Percentiles rank a stretch among this genome's conserved stretches.
Conservation (phyloP, 129 eudicot genomes). For the Chrysanthemum makinoi region DNA sequence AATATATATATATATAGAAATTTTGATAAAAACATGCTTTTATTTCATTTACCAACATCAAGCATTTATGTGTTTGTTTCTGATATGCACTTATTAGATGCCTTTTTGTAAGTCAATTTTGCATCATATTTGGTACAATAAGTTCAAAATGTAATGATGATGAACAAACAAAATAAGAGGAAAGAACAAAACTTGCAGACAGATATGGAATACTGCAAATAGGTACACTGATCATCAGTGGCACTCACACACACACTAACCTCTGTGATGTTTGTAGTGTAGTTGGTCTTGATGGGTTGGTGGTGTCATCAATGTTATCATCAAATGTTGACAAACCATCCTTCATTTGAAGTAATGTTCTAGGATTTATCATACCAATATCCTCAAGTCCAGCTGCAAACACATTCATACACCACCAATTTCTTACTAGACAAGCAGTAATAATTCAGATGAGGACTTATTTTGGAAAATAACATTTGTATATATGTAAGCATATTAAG, state of each 20-base stretch:
- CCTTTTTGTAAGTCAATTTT: conserved; percentile 30
- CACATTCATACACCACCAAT: conserved; percentile 25
- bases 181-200: conserved; percentile 32
- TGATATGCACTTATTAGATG: conserved; percentile 38
- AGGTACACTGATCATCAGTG: conserved; percentile 23
- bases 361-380: conserved; percentile 37
- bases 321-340: conserved; percentile 34
- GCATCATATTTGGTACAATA: conserved; percentile 17
- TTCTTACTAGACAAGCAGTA: conserved; percentile 21
- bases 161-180: conserved; percentile 19
- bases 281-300: conserved; percentile 39
- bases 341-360: conserved; percentile 33
- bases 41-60: conserved; percentile 14
- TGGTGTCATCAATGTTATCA: conserved; percentile 39
- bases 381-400: conserved; percentile 42
- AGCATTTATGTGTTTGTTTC: conserved; percentile 34
- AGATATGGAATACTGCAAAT: conserved; percentile 12
- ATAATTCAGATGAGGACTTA: conserved; percentile 16
- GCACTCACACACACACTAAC: conserved; percentile 39
- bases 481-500: too few relatives aligned
- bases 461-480: background rate
- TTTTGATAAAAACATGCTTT: too few relatives aligned
- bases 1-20: too few relatives aligned
- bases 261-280: conserved; percentile 48
- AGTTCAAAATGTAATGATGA: conserved; percentile 35